A percentile compares a stretch with the other conserved stretches of the same genome.
phyloP scores from a whole-genome alignment of 2,329 filamentous ascomycete species.

The Beauveria rudraprayagi region DNA sequence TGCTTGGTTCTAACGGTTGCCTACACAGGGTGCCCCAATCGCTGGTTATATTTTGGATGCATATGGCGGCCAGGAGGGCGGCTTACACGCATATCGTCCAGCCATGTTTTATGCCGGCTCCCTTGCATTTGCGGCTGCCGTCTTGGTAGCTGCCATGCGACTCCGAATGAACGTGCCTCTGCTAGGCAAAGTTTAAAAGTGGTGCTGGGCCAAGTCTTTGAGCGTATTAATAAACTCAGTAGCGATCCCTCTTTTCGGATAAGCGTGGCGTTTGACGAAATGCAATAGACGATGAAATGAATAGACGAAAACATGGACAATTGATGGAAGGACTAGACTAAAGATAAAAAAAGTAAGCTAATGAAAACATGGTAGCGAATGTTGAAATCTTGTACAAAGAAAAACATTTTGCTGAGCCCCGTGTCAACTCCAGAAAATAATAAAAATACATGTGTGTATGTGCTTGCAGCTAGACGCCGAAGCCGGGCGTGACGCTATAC shows the following conservation, averaged over 20 bases:
- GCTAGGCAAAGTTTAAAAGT: slow-evolving; percentile 19
- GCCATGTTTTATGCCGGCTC: slow-evolving; percentile 56
- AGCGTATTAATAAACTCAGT: neutral
- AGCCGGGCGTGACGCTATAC: neutral
- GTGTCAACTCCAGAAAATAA: neutral
- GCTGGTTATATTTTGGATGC: slow-evolving; percentile 51
- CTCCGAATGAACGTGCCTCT: slow-evolving; percentile 32
- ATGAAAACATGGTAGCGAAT: neutral
- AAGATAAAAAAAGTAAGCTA: neutral
- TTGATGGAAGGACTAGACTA: neutral
- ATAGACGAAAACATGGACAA: neutral
- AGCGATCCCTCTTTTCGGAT: neutral
- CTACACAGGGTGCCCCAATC: slow-evolving; percentile 43
- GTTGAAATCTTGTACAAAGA: neutral
- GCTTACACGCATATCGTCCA: slow-evolving; percentile 46
- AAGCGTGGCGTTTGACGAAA: no score
- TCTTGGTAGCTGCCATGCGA: slow-evolving; percentile 34
- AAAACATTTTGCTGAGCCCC: neutral
- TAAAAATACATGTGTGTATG: neutral
- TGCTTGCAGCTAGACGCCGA: neutral
- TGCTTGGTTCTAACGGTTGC: slow-evolving; percentile 4
- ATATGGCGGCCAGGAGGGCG: slow-evolving; percentile 40
- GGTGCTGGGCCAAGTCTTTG: neutral
- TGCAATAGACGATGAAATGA: neutral
- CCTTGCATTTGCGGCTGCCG: slow-evolving; percentile 37